Evolutionary conservation across 1,284 basidiomycete species (phyloP).

Genomic region (Pascua sp.): DNA sequence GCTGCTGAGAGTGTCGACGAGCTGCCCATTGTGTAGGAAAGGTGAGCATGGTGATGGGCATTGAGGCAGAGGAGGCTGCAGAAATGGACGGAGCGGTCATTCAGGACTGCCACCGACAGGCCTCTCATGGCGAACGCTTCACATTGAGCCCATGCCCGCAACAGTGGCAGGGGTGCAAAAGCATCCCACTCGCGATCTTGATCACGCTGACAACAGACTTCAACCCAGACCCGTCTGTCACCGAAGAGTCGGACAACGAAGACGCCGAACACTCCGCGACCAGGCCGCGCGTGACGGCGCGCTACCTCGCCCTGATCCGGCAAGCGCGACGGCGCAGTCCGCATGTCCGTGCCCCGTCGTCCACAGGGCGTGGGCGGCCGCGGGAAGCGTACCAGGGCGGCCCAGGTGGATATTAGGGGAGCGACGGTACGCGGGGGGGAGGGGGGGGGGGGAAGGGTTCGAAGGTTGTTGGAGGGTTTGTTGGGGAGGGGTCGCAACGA

Average conservation of each 20-base stretch:
- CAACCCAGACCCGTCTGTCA: conserved; percentile 27
- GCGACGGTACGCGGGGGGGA: not conserved
- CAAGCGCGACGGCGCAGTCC: conserved; percentile 26
- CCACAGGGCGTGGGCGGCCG: conserved; percentile 23
- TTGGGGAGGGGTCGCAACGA: too few species aligned
- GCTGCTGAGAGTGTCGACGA: conserved; percentile 78
- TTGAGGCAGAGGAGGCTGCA: too few species aligned
- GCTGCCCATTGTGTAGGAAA: conserved; percentile 85
- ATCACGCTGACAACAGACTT: conserved; percentile 34
- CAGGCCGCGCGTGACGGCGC: conserved; percentile 20
- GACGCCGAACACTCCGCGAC: conserved; percentile 28
- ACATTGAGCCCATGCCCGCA: too few species aligned
- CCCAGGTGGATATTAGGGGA: conserved; percentile 31
- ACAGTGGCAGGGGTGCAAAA: too few species aligned
- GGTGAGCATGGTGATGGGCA: conserved; percentile 55
- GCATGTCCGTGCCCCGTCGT: conserved; percentile 1
- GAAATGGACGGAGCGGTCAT: too few species aligned
- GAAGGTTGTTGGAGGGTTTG: too few species aligned
- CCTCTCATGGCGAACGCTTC: too few species aligned
- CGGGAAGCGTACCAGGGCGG: conserved; percentile 41
- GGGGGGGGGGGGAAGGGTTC: too few species aligned
- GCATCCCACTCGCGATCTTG: not conserved
- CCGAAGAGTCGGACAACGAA: conserved; percentile 4
- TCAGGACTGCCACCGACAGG: not conserved
- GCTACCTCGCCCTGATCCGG: conserved; percentile 46